Conservation (phyloP, 805 yeast genomes). For the Pichia ethanolica region DNA sequence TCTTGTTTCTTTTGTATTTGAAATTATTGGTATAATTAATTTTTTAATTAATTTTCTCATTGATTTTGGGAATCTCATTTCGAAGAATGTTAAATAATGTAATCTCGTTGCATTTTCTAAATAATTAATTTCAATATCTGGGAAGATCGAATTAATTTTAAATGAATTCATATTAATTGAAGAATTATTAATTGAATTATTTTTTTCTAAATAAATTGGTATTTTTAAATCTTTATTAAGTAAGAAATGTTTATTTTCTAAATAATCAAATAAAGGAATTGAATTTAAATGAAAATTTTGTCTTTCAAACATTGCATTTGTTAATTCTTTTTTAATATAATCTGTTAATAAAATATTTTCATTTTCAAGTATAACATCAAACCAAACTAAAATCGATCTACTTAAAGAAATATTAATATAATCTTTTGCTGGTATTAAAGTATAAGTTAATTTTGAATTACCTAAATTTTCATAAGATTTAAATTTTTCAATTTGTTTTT, state of each 20-base stretch:
- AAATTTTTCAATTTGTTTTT: neutral
- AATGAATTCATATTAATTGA: neutral
- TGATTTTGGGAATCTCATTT: conserved; percentile 48
- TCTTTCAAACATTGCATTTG: conserved; percentile 35
- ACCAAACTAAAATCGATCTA: conserved; percentile 43
- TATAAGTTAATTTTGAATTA: conserved; percentile 29
- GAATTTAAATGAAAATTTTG: conserved; percentile 15
- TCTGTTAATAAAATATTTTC: conserved; percentile 33
- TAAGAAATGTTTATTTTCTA: conserved; percentile 9
- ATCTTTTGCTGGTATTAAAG: conserved; percentile 46
- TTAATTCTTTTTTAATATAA: conserved; percentile 34
- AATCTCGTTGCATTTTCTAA: conserved; percentile 35
- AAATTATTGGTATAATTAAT: conserved; percentile 46
- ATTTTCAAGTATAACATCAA: conserved; percentile 33
- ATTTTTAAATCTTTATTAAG: neutral
- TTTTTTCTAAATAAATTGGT: neutral
- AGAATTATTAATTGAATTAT: neutral
- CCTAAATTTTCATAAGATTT: neutral
- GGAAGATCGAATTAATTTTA: too few relatives aligned
- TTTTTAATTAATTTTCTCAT: conserved; percentile 42
- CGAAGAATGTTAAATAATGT: conserved; percentile 52
- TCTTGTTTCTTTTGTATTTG: conserved; percentile 44
- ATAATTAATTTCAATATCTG: neutral
- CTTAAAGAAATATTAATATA: conserved; percentile 42
- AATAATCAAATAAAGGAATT: neutral